phyloP scores from a whole-genome alignment of 2,329 filamentous ascomycete species.

The Colletotrichum eleusines region DNA sequence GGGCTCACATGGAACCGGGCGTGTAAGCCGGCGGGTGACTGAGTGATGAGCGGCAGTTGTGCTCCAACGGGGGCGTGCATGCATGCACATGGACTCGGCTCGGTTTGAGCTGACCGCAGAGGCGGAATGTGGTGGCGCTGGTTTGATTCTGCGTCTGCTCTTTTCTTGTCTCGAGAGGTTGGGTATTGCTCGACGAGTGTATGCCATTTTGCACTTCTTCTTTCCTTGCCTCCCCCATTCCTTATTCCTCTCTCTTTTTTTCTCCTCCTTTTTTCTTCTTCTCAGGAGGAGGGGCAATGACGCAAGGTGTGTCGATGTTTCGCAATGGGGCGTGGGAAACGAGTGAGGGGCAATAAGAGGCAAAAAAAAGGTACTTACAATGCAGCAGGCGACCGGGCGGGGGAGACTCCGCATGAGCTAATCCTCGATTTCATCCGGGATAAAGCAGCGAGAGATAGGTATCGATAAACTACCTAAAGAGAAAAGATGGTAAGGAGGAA shows the following conservation, averaged over 20 bases:
- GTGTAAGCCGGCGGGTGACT: conserved; percentile 2
- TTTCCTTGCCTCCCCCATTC: no score
- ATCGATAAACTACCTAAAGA: conserved; percentile 1
- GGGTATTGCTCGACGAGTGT: neutral
- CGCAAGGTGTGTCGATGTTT: conserved; percentile 7
- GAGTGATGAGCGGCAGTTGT: conserved; percentile 4
- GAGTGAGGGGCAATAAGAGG: conserved; percentile 1
- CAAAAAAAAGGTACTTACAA: conserved; percentile 23
- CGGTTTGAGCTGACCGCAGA: neutral
- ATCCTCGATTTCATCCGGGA: conserved; percentile 40
- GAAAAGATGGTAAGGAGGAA: conserved; percentile 6
- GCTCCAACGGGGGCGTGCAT: neutral
- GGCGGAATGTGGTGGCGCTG: neutral
- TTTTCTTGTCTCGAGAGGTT: neutral
- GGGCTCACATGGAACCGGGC: conserved; percentile 17
- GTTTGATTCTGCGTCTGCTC: conserved; percentile 1
- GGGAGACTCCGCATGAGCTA: conserved; percentile 26
- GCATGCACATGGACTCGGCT: conserved; percentile 3
- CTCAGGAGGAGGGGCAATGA: neutral
- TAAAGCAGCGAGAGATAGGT: conserved; percentile 12
- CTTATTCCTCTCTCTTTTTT: neutral
- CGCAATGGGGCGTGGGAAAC: conserved; percentile 1
- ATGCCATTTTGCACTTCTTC: neutral
- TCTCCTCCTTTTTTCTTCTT: neutral
- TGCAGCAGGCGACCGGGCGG: conserved; percentile 28